Evolutionary conservation across 2,329 filamentous ascomycete genomes (phyloP).

Genomic region (Westerdykella ornata): DNA sequence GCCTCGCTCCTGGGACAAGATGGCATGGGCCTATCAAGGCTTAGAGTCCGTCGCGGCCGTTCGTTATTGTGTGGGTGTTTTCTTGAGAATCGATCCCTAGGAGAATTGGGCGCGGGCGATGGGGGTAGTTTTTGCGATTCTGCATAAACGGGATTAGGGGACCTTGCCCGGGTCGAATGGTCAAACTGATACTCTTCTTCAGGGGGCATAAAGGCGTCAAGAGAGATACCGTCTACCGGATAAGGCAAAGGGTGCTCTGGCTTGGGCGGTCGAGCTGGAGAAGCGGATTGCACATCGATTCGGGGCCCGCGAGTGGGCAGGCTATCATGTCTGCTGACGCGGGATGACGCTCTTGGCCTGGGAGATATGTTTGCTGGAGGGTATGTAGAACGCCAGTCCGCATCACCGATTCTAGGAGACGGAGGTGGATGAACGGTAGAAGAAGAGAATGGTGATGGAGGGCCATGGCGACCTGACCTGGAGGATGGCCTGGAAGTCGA

Average conservation of each 20-base stretch:
- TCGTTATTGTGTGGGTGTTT: conserved; percentile 9
- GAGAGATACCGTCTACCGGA: conserved; percentile 38
- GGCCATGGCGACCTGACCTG: conserved; percentile 16
- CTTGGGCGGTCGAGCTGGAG: conserved; percentile 23
- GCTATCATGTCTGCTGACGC: conserved; percentile 25
- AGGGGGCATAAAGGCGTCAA: conserved; percentile 38
- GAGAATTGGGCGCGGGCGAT: conserved; percentile 16
- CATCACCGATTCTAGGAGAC: conserved; percentile 16
- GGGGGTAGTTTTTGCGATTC: conserved; percentile 19
- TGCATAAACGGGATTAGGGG: conserved; percentile 12
- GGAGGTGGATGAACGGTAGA: conserved; percentile 14
- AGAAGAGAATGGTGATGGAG: conserved; percentile 23
- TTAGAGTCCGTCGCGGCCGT: conserved; percentile 11
- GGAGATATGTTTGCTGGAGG: conserved; percentile 19
- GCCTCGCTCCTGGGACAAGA: conserved; percentile 62
- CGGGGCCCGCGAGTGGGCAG: conserved; percentile 25
- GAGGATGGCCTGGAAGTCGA: conserved; percentile 24
- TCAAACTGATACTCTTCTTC: conserved; percentile 40
- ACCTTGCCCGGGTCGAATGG: conserved; percentile 13
- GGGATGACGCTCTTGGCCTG: conserved; percentile 22
- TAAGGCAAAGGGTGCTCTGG: conserved; percentile 37
- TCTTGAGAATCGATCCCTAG: conserved; percentile 14
- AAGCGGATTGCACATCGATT: conserved; percentile 30
- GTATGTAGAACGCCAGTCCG: conserved; percentile 30
- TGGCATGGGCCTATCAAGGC: conserved; percentile 34